Percentiles rank a stretch among this genome's conserved stretches.
Evolutionary conservation across 1,284 basidiomycete genomes (phyloP).

Genomic region (Amylostereum areolatum): DNA sequence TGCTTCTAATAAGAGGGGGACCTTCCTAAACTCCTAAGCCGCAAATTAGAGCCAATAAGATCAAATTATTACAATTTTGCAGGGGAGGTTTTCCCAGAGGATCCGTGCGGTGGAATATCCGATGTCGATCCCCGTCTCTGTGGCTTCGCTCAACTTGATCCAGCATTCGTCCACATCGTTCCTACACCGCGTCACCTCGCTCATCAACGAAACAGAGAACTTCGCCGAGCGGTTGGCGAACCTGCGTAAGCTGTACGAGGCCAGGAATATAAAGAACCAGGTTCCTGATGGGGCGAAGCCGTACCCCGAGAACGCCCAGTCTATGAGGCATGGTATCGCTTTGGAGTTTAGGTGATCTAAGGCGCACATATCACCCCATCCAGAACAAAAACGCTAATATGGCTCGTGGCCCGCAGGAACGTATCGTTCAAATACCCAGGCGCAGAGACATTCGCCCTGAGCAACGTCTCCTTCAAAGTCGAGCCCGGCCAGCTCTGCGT

Average conservation of each 20-base stretch:
- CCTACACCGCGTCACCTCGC: slow-evolving; percentile 40
- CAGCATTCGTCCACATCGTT: slow-evolving; percentile 56
- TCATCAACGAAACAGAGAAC: slow-evolving; percentile 54
- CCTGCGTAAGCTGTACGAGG: slow-evolving; percentile 63
- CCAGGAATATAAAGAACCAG: slow-evolving; percentile 58
- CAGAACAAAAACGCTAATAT: background rate
- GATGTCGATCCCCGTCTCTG: slow-evolving; percentile 61
- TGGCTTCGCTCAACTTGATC: slow-evolving; percentile 67
- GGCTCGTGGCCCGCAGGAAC: slow-evolving; percentile 33
- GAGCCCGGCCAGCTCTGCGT: slow-evolving; percentile 69
- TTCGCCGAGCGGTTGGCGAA: slow-evolving; percentile 51
- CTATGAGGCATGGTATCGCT: slow-evolving; percentile 48
- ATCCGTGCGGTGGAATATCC: slow-evolving; percentile 69
- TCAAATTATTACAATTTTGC: no score
- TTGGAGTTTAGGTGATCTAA: slow-evolving; percentile 60
- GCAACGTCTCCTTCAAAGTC: slow-evolving; percentile 65
- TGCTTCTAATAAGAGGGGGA: no score
- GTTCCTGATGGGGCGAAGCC: slow-evolving; percentile 49
- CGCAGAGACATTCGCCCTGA: slow-evolving; percentile 48
- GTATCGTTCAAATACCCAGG: slow-evolving; percentile 72
- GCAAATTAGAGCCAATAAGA: no score
- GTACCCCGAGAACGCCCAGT: slow-evolving; percentile 58
- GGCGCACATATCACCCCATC: background rate
- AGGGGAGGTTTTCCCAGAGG: no score
- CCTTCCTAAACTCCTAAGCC: no score